phyloP scores from a whole-genome alignment of 2,329 filamentous ascomycete genomes.

The Epichloe hybrida region DNA sequence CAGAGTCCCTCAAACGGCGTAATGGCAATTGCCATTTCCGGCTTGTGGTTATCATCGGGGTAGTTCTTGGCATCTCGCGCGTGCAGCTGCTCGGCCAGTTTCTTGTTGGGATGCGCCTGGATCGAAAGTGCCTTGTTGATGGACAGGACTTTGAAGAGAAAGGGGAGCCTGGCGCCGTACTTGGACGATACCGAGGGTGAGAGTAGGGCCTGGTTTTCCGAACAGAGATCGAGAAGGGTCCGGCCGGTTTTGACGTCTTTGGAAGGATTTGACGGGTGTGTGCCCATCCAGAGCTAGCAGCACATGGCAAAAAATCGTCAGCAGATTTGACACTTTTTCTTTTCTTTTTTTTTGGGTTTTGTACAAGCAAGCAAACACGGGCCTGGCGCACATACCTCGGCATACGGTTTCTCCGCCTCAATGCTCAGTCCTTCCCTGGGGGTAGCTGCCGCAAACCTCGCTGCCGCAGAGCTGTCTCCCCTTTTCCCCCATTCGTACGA shows the following conservation, averaged over 20 bases:
- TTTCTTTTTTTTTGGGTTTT: not conserved
- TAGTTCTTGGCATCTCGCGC: constrained; percentile 83
- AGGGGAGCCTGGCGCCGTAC: constrained; percentile 76
- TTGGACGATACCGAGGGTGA: constrained; percentile 57
- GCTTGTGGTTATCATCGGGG: constrained; percentile 98
- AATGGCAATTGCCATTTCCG: constrained; percentile 97
- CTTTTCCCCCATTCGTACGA: constrained; percentile 97
- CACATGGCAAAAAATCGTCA: not conserved
- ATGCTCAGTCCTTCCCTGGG: constrained; percentile 61
- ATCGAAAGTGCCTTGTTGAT: constrained; percentile 94
- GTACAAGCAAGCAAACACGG: not conserved
- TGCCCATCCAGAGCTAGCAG: constrained; percentile 90
- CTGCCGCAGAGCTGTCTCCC: constrained; percentile 74
- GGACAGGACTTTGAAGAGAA: constrained; percentile 94
- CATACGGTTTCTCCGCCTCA: constrained; percentile 80
- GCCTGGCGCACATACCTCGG: constrained; percentile 49
- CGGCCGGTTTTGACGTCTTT: constrained; percentile 76
- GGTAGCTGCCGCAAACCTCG: constrained; percentile 81
- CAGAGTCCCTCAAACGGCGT: constrained; percentile 94
- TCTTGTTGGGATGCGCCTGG: constrained; percentile 93
- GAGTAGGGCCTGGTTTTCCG: constrained; percentile 75
- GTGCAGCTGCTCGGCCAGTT: constrained; percentile 75
- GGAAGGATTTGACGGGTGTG: constrained; percentile 89
- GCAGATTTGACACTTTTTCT: no score
- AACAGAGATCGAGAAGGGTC: constrained; percentile 72